Base-by-base conservation (phyloP, 768 basidiomycete species). In the Fistulinella prunicolor region DNA sequence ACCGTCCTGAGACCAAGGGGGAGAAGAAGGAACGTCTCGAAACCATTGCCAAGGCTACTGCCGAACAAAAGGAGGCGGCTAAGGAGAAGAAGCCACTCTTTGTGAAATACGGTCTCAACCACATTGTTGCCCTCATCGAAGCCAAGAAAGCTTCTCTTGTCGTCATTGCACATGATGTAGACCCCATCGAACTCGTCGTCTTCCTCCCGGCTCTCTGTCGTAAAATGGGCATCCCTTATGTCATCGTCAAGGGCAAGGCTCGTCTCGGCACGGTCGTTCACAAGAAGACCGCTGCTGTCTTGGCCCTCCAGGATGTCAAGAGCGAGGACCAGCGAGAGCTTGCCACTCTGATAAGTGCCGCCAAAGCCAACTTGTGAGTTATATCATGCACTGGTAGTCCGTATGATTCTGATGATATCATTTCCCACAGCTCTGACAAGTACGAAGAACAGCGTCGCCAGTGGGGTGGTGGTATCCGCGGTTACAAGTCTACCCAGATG, bases 151-250 rank as follows among this genome's bases (percentile, higher is more conserved):
- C 94, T 34, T 80, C 86, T 38, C 85, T 98, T 50, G 94, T 97
- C 56, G 81, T 93, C 73, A 95, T 98, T 57, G 93, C 89, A 30
- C 92, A 97, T 69, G 94, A 98, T 68, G 95, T 99, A 52, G 95
- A 99, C 79, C 95, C 95, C 35, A 96, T 98, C 56, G 95, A 99
- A 75, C 87, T 99, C 62, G 95, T 99, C 57, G 83, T 99, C 73
- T 98, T 91, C 86, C 80, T 98, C 51, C 95, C 95, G 47, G 94
- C 95, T 46, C 85, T 97, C 51, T 98, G 95, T 78, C 86, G 93
- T 73, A 97, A 98, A 85, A 97, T 97, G 94, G 94, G 94, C 70
- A 89, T 97, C 28, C 94, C 94, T 34, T 97, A 98, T 74, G 91
- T 94, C 56, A 96, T 99, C 57, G 94, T 95, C 60, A 97, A 97